Base-by-base conservation (phyloP, 2,329 filamentous ascomycete genomes). In the Alternaria solani region DNA sequence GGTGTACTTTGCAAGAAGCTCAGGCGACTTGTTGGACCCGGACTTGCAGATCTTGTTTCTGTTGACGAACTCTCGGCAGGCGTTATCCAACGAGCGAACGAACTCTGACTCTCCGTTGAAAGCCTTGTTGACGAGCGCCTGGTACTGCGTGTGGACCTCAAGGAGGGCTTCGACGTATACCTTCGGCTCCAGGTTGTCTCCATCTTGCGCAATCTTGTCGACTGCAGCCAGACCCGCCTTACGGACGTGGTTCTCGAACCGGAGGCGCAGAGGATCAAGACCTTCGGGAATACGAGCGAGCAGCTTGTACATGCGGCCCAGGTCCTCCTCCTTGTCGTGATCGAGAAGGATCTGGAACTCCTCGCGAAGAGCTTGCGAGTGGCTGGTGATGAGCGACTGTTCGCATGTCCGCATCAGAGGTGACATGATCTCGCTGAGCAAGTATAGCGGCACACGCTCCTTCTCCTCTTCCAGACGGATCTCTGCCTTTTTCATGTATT, bases 401-500 rank as follows among this genome's bases (percentile, higher is more conserved):
- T 98, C 92, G 78, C 94, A 99, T 3, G 89, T 89, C 72, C 92
- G 93, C 82, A 94, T 96, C 55, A 99, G 83, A 16, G 89, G 89
- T 7, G 89, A 82, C 68, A 92, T 91, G 59, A 98, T 97, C 79
- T 99, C 95, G 36, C 89, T 88, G 73, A 98, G 93, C 46, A 99
- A 85, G 75, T 96, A 99, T 75, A 98, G 88, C 66, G 89, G 89
- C 9, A 99, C 95, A 26, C 95, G 92, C 75, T 94, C 92, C 81
- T 96, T 95, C 79, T 99, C 95, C 79, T 99, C 95, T 7, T 92
- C 88, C 62, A 99, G 81, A 32, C 95, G 89, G 42, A 88, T 81
- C 81, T 98, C 94, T 0, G 95, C 96, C 86, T 99, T 99, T 85
- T 98, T 98, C 95, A 99, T 98, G 81, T 98, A 99, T 76, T 99